phyloP scores from a whole-genome alignment of 352 stramenopile genomes.

The Globisporangium spiculum region DNA sequence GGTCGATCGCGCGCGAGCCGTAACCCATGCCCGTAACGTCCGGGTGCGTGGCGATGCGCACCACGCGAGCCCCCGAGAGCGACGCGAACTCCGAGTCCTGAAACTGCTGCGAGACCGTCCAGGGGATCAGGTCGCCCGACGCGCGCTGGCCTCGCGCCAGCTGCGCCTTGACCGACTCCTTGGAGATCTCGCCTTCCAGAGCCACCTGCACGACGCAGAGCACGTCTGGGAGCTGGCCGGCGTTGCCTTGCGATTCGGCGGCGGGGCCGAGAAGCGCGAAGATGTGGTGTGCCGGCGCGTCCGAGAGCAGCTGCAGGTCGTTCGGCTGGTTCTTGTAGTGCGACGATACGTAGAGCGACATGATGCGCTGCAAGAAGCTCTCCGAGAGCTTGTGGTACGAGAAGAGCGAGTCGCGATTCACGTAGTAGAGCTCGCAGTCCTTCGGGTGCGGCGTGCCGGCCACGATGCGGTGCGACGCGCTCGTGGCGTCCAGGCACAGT shows the following conservation, averaged over 20 bases:
- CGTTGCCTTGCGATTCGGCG: constrained; percentile 87
- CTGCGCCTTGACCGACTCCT: constrained; percentile 94
- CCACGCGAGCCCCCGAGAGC: constrained; percentile 96
- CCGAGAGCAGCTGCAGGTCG: constrained; percentile 98
- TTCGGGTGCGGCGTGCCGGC: constrained; percentile 93
- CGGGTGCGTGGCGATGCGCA: constrained; percentile 98
- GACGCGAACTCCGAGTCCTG: constrained; percentile 97
- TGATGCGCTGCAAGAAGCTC: constrained; percentile 91
- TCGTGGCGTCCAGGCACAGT: constrained; percentile 94
- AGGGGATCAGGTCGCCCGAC: constrained; percentile 98
- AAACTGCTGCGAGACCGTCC: constrained; percentile 99
- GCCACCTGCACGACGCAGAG: constrained; percentile 97
- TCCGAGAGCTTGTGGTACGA: constrained; percentile 99
- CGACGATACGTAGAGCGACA: constrained; percentile 96
- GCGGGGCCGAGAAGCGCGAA: constrained; percentile 97
- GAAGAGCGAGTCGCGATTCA: constrained; percentile 99
- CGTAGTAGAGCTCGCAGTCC: constrained; percentile 98
- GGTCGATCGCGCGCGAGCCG: constrained; percentile 93
- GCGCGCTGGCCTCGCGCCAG: constrained; percentile 95
- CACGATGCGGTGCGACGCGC: constrained; percentile 82
- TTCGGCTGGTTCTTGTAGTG: constrained; percentile 99
- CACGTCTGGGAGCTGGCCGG: constrained; percentile 95
- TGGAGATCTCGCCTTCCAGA: constrained; percentile 97
- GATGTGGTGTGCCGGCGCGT: constrained; percentile 97
- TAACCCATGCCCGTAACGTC: constrained; percentile 98